These are phyloP conservation scores for Phalaenopsis hybrid DNA, from an alignment of 116 monocot genomes.

Conservation along the genomic window DNA sequence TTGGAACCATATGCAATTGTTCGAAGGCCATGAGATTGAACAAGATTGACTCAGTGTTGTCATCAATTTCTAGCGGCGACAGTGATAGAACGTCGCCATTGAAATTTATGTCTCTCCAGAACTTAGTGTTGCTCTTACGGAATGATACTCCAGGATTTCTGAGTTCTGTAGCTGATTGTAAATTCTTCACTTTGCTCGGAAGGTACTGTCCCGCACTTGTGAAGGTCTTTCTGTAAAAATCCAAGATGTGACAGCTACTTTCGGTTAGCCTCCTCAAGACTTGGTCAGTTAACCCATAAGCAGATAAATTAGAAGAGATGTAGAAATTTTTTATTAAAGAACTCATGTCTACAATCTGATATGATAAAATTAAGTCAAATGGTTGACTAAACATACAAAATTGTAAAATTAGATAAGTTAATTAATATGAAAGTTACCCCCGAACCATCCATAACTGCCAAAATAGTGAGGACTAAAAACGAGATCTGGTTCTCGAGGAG, in stretches of 20 bases:
- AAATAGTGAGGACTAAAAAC: too few species aligned
- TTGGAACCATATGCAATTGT: not conserved
- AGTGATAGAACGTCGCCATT: not conserved
- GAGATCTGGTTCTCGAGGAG: too few species aligned
- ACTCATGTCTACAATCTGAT: not conserved
- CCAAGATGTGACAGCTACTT: not conserved
- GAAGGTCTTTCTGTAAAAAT: not conserved
- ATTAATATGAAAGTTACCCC: too few species aligned
- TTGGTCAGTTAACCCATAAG: too few species aligned
- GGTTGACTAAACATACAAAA: not conserved
- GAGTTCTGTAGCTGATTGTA: conserved; percentile 7
- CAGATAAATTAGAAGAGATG: not conserved
- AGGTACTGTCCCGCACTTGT: not conserved
- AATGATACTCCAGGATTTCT: not conserved
- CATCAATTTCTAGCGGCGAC: not conserved
- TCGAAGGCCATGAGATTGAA: not conserved
- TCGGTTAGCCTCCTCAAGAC: too few species aligned
- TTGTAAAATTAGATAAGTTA: not conserved
- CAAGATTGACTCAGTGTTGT: not conserved
- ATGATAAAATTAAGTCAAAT: not conserved
- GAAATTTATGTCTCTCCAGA: conserved; percentile 3
- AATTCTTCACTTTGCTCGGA: not conserved
- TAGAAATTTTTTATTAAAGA: not conserved
- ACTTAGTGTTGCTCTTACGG: too few species aligned
- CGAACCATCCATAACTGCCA: too few species aligned